Evolutionary conservation across 495 filamentous ascomycete genomes (phyloP).

Genomic region (Bryoglossum gracile): DNA sequence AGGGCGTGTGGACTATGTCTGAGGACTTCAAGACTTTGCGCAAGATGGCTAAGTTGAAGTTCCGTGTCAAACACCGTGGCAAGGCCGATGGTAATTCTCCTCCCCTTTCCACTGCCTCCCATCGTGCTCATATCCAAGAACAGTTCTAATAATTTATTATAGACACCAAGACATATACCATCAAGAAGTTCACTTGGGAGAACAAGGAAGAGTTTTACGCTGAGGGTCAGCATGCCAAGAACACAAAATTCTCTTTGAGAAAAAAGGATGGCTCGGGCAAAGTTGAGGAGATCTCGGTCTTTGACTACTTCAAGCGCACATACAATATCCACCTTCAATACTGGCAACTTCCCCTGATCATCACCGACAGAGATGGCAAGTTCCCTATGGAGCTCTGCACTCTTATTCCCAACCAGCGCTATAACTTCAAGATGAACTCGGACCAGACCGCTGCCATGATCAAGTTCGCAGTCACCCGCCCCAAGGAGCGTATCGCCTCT

Average conservation of each 20-base stretch:
- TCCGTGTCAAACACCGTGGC: slow-evolving; percentile 55
- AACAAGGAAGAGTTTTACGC: slow-evolving; percentile 23
- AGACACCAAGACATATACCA: slow-evolving; percentile 47
- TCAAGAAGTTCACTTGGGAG: slow-evolving; percentile 49
- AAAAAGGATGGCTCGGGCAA: slow-evolving; percentile 36
- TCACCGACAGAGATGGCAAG: slow-evolving; percentile 56
- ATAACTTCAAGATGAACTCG: slow-evolving; percentile 69
- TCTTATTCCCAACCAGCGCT: slow-evolving; percentile 56
- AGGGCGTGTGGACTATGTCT: slow-evolving; percentile 22
- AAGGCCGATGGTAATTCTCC: slow-evolving; percentile 28
- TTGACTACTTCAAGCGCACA: slow-evolving; percentile 57
- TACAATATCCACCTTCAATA: slow-evolving; percentile 53
- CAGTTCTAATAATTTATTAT: too few species aligned
- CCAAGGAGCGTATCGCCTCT: slow-evolving; percentile 49
- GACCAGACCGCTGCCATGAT: slow-evolving; percentile 73
- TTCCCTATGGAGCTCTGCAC: slow-evolving; percentile 75
- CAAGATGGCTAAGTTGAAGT: slow-evolving; percentile 55
- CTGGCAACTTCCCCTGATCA: slow-evolving; percentile 55
- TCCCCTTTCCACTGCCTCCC: too few species aligned
- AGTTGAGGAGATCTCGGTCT: slow-evolving; percentile 41
- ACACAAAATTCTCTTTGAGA: slow-evolving; percentile 50
- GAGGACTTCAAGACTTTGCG: slow-evolving; percentile 43
- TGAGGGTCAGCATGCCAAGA: slow-evolving; percentile 42
- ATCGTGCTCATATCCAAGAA: too few species aligned
- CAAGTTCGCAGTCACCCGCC: slow-evolving; percentile 66